phyloP scores from a whole-genome alignment of 2,329 filamentous ascomycete genomes.

The Stagonosporopsis vannaccii region DNA sequence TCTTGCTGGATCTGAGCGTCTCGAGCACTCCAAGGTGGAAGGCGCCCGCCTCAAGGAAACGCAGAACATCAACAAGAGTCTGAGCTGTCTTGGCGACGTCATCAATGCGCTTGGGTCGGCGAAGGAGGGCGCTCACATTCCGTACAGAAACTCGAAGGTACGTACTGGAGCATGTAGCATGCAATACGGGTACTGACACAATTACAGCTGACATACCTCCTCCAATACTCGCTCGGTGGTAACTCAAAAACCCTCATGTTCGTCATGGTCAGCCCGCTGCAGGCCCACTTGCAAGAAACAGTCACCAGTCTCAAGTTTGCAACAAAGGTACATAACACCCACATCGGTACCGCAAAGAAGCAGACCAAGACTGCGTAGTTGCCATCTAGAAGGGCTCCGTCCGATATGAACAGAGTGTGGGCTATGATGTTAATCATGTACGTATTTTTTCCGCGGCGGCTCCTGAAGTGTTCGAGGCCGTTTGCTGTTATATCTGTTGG shows the following conservation, averaged over 20 bases:
- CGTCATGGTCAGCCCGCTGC: constrained; percentile 93
- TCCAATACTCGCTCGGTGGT: constrained; percentile 93
- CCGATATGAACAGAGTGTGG: not conserved
- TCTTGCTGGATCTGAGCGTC: constrained; percentile 87
- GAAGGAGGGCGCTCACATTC: constrained; percentile 79
- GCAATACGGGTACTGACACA: constrained; percentile 15
- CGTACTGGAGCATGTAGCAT: constrained; percentile 25
- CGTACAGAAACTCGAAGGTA: constrained; percentile 94
- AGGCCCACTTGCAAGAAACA: constrained; percentile 90
- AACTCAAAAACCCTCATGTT: constrained; percentile 99
- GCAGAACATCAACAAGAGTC: constrained; percentile 94
- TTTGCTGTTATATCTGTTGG: constrained; percentile 9
- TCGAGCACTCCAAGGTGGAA: constrained; percentile 85
- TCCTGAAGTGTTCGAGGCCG: constrained; percentile 21
- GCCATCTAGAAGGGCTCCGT: not conserved
- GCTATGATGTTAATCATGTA: constrained; percentile 6
- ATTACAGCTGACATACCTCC: constrained; percentile 79
- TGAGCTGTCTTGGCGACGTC: constrained; percentile 92
- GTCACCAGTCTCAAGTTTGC: constrained; percentile 95
- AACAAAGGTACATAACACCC: constrained; percentile 91
- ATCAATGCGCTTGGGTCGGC: constrained; percentile 90
- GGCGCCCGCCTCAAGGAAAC: constrained; percentile 92
- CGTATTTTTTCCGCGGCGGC: constrained; percentile 14
- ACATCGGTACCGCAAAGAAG: constrained; percentile 87
- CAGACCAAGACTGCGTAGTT: constrained; percentile 63